phyloP scores from a whole-genome alignment of 2,329 filamentous ascomycete species.

The Aureobasidium sp. region DNA sequence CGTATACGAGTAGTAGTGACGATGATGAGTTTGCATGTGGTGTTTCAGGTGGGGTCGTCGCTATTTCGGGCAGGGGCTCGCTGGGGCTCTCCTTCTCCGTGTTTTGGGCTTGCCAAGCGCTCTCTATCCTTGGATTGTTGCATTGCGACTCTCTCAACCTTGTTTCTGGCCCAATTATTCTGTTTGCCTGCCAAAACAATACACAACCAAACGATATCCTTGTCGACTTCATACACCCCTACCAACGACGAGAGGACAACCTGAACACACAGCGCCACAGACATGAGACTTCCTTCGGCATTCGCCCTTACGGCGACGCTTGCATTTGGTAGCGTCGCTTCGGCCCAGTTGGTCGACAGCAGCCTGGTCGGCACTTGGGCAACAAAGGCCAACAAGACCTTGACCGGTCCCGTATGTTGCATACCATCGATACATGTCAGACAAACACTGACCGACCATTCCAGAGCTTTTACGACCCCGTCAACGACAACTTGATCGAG shows the following conservation, averaged over 20 bases:
- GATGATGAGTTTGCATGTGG: neutral
- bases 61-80: constrained; percentile 4
- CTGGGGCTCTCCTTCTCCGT: neutral
- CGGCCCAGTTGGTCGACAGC: neutral
- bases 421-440: neutral
- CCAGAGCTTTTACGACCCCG: constrained; percentile 61
- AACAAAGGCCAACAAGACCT: constrained; percentile 59
- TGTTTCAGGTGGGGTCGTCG: neutral
- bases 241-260: neutral
- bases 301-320: constrained; percentile 8
- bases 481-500: constrained; percentile 57
- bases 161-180: neutral
- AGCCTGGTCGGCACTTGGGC: constrained; percentile 62
- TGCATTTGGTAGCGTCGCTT: constrained; percentile 2
- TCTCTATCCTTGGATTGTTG: neutral
- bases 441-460: neutral
- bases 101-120: constrained; percentile 5
- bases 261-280: neutral
- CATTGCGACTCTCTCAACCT: neutral
- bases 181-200: neutral
- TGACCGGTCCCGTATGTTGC: constrained; percentile 57
- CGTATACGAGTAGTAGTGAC: too few relatives aligned
- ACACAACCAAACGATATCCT: neutral
- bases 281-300: constrained; percentile 10
- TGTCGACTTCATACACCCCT: neutral